phyloP scores from a whole-genome alignment of 2,329 filamentous ascomycete species.

The Neonectria ditissima region DNA sequence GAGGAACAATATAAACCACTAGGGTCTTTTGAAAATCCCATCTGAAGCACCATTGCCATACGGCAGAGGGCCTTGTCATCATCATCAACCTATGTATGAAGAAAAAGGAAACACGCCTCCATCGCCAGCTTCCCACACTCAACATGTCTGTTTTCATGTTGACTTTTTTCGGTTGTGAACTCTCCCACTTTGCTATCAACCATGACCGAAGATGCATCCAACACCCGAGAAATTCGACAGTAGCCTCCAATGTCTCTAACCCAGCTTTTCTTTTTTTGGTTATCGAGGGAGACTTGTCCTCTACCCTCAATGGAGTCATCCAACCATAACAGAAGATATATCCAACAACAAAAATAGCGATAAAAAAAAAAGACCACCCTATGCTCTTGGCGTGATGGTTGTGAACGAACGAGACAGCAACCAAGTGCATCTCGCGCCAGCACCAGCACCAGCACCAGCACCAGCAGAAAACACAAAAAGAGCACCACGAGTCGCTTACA shows the following conservation, averaged over 20 bases:
- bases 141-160: conserved; percentile 39
- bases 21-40: background rate
- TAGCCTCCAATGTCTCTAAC: conserved; percentile 19
- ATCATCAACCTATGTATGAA: conserved; percentile 29
- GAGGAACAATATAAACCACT: conserved; percentile 4
- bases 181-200: conserved; percentile 16
- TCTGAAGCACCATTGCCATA: conserved; percentile 21
- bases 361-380: conserved; percentile 35
- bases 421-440: conserved; percentile 33
- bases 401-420: conserved; percentile 30
- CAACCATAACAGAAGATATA: background rate
- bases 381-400: conserved; percentile 25
- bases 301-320: conserved; percentile 1
- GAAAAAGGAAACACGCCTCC: conserved; percentile 12
- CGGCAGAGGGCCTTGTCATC: conserved; percentile 26
- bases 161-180: conserved; percentile 10
- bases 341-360: conserved; percentile 23
- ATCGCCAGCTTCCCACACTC: conserved; percentile 12
- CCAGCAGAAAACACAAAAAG: conserved; percentile 27
- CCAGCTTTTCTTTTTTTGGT: conserved; percentile 15
- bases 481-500: conserved; percentile 32
- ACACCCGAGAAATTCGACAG: conserved; percentile 25
- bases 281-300: conserved; percentile 1
- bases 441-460: conserved; percentile 32
- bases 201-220: conserved; percentile 18